Base-by-base conservation (phyloP, 345 rosid genomes). In the Theobroma cacao region DNA sequence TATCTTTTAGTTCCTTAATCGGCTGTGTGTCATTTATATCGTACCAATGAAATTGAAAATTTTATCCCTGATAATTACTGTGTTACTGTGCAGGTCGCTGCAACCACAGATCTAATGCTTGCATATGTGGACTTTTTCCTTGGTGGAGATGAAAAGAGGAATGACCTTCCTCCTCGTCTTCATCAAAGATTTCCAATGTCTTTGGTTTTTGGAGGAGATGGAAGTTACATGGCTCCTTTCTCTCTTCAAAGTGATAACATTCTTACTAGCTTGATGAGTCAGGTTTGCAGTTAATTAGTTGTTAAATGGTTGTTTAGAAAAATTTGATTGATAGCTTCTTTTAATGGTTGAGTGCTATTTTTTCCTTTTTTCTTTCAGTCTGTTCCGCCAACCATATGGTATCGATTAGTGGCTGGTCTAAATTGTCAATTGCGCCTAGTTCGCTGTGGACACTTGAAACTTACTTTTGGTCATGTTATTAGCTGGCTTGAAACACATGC, bases 401-500 rank as follows among this genome's bases (percentile, higher is more conserved):
- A 90, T 78, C 97, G 98, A 33, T 74, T 95, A 64, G 97, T 91
- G 47, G 98, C 98, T 71, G 98, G 98, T 84, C 83, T 95, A 67
- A 93, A 95, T 80, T 94, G 95, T 75, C 98, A 93, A 79, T 85
- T 95, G 75, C 98, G 97, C 71, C 81, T 95, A 75, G 95, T 93
- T 79, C 89, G 86, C 78, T 77, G 60, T 75, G 95, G 98, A 72
- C 89, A 84, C 72, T 75, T 95, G 62, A 91, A 87, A 86, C 82
- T 86, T 63, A 90, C 97, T 63, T 87, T 95, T 67, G 83, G 91
- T 48, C 87, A 85, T 77, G 88, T 93, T 77, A 78, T 90, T 80
- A 87, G 84, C 83, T 95, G 98, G 98, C 89, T 95, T 78, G 95
- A 91, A 80, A 91, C 97, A n/a, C 98, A 93, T 87, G 98, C 92